A percentile compares a stretch with the other conserved stretches of the same genome.
Evolutionary conservation across 2,329 filamentous ascomycete species (phyloP).

Genomic region (Fusarium robinianum): DNA sequence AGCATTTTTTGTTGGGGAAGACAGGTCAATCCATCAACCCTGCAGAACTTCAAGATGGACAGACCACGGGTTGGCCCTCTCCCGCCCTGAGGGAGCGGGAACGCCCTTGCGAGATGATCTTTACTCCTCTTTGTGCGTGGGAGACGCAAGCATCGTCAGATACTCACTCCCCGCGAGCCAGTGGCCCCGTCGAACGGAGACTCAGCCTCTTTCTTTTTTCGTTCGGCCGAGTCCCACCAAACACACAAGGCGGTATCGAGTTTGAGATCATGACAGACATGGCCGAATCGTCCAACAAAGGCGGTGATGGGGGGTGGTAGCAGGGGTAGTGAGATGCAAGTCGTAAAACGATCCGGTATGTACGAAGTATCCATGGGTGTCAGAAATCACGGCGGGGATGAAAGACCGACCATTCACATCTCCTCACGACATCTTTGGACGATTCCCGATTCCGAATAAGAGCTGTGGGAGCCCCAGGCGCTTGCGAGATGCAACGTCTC

Average conservation of each 20-base stretch:
- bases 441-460: too few relatives aligned
- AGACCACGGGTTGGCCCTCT: constrained; percentile 23
- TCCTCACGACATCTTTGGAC: too few relatives aligned
- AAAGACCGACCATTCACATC: too few relatives aligned
- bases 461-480: not conserved
- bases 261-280: constrained; percentile 17
- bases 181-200: constrained; percentile 3
- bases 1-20: constrained; percentile 23
- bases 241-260: constrained; percentile 9
- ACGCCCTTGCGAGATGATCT: constrained; percentile 18
- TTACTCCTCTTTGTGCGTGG: constrained; percentile 12
- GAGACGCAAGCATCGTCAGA: constrained; percentile 22
- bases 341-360: constrained; percentile 14
- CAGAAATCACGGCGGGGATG: too few relatives aligned
- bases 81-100: constrained; percentile 11
- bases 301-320: constrained; percentile 26
- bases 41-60: constrained; percentile 17
- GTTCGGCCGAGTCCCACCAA: constrained; percentile 21
- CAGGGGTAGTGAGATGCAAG: not conserved
- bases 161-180: constrained; percentile 8
- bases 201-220: constrained; percentile 10
- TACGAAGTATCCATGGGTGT: too few relatives aligned
- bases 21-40: constrained; percentile 12
- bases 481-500: constrained; percentile 10
- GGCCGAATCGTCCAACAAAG: constrained; percentile 31